Evolutionary conservation across 2,329 filamentous ascomycete genomes (phyloP).

Genomic region (Scleromitrula shiraiana): DNA sequence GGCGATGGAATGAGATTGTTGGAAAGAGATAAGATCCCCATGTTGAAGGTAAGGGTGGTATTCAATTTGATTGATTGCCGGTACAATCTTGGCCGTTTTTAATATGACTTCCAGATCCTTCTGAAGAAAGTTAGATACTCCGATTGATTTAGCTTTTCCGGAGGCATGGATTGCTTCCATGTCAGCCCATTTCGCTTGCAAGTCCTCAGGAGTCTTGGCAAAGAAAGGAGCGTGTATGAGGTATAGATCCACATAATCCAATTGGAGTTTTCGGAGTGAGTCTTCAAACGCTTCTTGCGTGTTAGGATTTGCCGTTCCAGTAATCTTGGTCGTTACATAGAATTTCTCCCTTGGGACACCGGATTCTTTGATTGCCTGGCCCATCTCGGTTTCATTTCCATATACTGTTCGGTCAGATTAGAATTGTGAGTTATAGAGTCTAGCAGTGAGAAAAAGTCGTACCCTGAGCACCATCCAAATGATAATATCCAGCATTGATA

Average conservation of each 20-base stretch:
- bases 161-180: constrained; percentile 58
- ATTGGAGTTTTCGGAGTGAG: constrained; percentile 52
- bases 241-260: constrained; percentile 68
- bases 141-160: constrained; percentile 61
- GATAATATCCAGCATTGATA: constrained; percentile 60
- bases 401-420: constrained; percentile 37
- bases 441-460: neutral
- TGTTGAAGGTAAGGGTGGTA: constrained; percentile 70
- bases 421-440: neutral
- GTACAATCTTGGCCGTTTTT: constrained; percentile 50
- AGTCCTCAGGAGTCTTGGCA: constrained; percentile 37
- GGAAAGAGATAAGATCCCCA: constrained; percentile 48
- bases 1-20: constrained; percentile 48
- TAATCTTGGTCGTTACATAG: constrained; percentile 57
- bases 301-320: constrained; percentile 28
- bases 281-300: constrained; percentile 43
- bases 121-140: constrained; percentile 66
- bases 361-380: constrained; percentile 59
- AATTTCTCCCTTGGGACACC: constrained; percentile 59
- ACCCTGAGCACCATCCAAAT: constrained; percentile 70
- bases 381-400: constrained; percentile 61
- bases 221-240: constrained; percentile 53
- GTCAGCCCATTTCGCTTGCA: constrained; percentile 53
- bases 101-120: constrained; percentile 48
- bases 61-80: constrained; percentile 75